Evolutionary conservation across 768 basidiomycete species (phyloP).

Genomic region (Auricularia sp.): DNA sequence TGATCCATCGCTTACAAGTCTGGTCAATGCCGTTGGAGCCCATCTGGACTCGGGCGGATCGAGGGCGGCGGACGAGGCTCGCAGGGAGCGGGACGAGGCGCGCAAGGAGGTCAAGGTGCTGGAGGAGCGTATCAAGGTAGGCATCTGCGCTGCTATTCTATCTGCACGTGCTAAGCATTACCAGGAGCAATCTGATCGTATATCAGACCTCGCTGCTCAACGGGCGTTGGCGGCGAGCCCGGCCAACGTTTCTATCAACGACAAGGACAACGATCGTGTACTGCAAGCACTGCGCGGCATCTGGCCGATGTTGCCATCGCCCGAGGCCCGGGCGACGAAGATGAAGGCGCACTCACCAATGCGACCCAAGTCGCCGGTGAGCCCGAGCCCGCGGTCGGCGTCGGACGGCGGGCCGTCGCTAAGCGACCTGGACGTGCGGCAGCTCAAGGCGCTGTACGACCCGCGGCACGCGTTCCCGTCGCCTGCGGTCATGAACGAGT

Average conservation of each 20-base stretch:
- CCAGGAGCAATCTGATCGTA: slow-evolving; percentile 6
- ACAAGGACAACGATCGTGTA: slow-evolving; percentile 2
- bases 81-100: slow-evolving; percentile 41
- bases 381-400: slow-evolving; percentile 23
- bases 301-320: slow-evolving; percentile 76
- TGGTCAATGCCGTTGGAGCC: slow-evolving; percentile 37
- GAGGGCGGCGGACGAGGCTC: slow-evolving; percentile 45
- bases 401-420: slow-evolving; percentile 37
- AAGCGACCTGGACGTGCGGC: slow-evolving; percentile 76
- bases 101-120: slow-evolving; percentile 30
- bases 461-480: slow-evolving; percentile 17
- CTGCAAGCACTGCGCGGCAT: slow-evolving; percentile 46
- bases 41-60: slow-evolving; percentile 44
- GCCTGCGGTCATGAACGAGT: slow-evolving; percentile 20
- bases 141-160: too few relatives aligned
- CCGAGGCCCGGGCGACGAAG: slow-evolving; percentile 67
- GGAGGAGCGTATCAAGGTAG: slow-evolving; percentile 19
- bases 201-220: neutral
- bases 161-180: neutral
- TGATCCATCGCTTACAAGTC: slow-evolving; percentile 38
- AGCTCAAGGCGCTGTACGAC: slow-evolving; percentile 74
- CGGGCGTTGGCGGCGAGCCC: neutral
- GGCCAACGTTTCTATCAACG: neutral
- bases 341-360: slow-evolving; percentile 22
- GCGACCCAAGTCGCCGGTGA: slow-evolving; percentile 26